Evolutionary conservation across 495 filamentous ascomycete species (phyloP), one percentile per base, ranked within the genome.

Genomic region (Penicillium mononematosum): DNA sequence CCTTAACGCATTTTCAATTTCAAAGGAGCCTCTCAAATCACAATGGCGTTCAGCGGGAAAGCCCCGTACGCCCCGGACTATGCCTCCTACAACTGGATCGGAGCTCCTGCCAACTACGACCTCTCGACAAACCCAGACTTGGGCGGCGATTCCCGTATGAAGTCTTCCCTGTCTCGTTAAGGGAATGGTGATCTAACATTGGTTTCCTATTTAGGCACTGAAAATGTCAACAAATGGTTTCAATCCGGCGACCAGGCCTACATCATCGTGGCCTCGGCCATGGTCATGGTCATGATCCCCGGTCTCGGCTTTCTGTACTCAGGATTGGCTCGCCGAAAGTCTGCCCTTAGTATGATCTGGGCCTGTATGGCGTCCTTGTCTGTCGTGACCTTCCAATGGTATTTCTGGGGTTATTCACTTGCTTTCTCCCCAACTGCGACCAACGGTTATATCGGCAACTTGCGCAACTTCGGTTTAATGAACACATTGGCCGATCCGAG

Each of bases 231-330:
- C 78, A 91, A 92, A 86, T 92, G 91, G 91, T 88, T 76, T 65
- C 70, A 83, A 55, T 73, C 85, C 11, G 88, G 88, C 53, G 88
- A 91, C 63, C 79, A 84, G 72, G 89, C 90, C 70, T 98, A 91
- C 77, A 97, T 98, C 73, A 83, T 98, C 65, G 77, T 98, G 39
- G 80, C 90, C 45, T 86, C 93, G 53, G 92, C 89, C 64, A 96
- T 98, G 94, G 94, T 98, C 50, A 73, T 98, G 75, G 73, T 96
- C 75, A 96, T 96, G 92, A 77, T 88, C 45, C 85, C 85, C 25
- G 88, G 86, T 61, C 84, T 90, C 39, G 85, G 84, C 36, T 89
- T 89, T 70, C 76, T 88, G 14, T 85, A 85, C 67, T 87, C 83
- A 5, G 85, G 85, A 58, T 78, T 87, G 50, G 82, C 81, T 12